Evolutionary conservation across 2,329 filamentous ascomycete species (phyloP).

Genomic region (Metarhizium rileyi): DNA sequence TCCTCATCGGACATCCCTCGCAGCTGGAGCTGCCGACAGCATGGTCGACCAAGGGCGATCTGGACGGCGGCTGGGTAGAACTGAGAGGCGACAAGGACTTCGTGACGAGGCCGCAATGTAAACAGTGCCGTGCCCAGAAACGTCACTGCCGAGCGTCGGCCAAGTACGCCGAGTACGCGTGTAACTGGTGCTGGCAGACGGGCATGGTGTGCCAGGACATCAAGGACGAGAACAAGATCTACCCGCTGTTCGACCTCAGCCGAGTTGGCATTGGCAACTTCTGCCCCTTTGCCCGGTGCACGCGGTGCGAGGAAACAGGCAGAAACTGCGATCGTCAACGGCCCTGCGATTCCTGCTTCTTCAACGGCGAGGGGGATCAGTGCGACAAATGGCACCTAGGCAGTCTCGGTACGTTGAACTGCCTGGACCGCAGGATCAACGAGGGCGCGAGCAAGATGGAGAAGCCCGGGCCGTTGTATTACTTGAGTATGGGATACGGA

Average conservation of each 20-base stretch:
- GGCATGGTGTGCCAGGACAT: conserved; percentile 19
- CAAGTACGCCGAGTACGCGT: conserved; percentile 10
- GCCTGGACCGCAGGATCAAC: conserved; percentile 6
- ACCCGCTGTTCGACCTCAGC: conserved; percentile 19
- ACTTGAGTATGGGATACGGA: conserved; percentile 22
- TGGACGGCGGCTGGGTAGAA: conserved; percentile 11
- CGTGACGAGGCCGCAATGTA: neutral
- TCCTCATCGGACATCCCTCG: conserved; percentile 6
- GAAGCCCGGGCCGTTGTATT: conserved; percentile 22
- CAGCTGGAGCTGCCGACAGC: conserved; percentile 3
- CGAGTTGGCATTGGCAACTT: conserved; percentile 22
- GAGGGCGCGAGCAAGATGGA: conserved; percentile 10
- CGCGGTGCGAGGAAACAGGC: conserved; percentile 12
- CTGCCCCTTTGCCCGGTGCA: conserved; percentile 17
- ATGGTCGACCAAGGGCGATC: conserved; percentile 9
- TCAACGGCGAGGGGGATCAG: conserved; percentile 1
- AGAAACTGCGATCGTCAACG: conserved; percentile 26
- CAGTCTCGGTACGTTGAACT: neutral
- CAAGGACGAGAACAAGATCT: conserved; percentile 1
- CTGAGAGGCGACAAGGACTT: conserved; percentile 6
- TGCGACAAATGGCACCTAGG: conserved; percentile 2
- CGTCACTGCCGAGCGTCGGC: conserved; percentile 13
- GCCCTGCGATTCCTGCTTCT: conserved; percentile 26
- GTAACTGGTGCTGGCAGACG: conserved; percentile 18
- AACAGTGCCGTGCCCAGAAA: conserved; percentile 3